Evolutionary conservation across 2,329 filamentous ascomycete species (phyloP), one percentile per base, ranked within the genome.

Genomic region (Fusarium veterinarium): DNA sequence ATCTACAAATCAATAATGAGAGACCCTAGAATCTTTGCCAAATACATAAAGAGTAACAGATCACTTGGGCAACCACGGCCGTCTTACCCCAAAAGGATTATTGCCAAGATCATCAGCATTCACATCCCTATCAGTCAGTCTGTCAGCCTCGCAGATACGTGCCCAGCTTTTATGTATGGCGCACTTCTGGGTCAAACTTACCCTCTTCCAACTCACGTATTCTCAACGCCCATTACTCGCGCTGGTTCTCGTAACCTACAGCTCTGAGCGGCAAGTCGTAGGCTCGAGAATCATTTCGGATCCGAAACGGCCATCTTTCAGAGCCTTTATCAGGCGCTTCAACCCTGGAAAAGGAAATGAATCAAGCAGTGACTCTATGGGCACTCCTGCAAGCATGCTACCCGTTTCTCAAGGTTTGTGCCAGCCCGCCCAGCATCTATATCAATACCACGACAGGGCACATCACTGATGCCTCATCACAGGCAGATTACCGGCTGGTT

Each of bases 21-120:
- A 14, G 20, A 23, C 20, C 8, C 1, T 37, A 3, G 4, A 3
- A 33, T 14, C 2, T 23, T 11, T 14, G 8, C 0, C 3, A 13
- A 33, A 1, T 9, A 10, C 1, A 10, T 9, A 19, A 13, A 19
- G 0, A 19, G 46, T 19, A 19, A 19, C 19, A 13, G 16, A 33
- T 23, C 16, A 11, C 13, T 4, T 16, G 6, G 19, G 11, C 19
- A 11, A 2, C 14, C 13, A n/a, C n/a, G 19, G 13, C 46, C 6
- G 5, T 16, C 17, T 20, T 37, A 12, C 9, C 3, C 13, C 13
- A 8, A 8, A 25, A 37, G 1, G 6, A 16, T 16, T 2, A 6
- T 16, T 12, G 8, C 49, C 31, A 52, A 37, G 33, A 37, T 16
- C 8, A 9, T 4, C 3, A 37, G 6, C 23, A 37, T 37, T 16